Conservation (phyloP, 2,329 filamentous ascomycete genomes). For the Aspergillus udagawae region DNA sequence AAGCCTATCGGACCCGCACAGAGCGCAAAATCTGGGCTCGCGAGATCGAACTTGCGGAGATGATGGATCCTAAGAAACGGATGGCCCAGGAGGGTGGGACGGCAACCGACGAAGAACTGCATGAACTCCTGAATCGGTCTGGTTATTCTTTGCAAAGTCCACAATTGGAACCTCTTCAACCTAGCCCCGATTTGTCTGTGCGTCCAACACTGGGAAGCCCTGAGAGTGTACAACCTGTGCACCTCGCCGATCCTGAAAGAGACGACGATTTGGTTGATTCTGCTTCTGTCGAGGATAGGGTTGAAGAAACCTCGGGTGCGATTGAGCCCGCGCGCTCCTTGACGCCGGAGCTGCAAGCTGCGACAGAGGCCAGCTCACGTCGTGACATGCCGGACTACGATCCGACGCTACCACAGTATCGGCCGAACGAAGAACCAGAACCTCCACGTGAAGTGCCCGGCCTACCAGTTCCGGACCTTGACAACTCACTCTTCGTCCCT, state of each 20-base stretch:
- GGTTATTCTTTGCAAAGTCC: constrained; percentile 36
- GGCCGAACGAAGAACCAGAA: constrained; percentile 34
- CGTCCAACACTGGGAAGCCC: constrained; percentile 11
- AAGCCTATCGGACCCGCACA: constrained; percentile 59
- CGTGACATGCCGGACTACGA: constrained; percentile 24
- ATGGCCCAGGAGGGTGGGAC: constrained; percentile 7
- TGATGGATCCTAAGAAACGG: constrained; percentile 26
- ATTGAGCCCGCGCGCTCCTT: background rate
- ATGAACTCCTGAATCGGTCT: constrained; percentile 40
- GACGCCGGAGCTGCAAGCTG: constrained; percentile 3
- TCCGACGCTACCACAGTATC: constrained; percentile 46
- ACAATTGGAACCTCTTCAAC: constrained; percentile 14
- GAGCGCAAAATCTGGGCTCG: constrained; percentile 54
- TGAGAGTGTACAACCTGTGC: constrained; percentile 18
- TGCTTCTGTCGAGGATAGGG: constrained; percentile 15
- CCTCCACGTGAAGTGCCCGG: background rate
- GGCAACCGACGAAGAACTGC: constrained; percentile 32
- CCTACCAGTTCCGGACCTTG: background rate
- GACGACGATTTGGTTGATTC: constrained; percentile 13
- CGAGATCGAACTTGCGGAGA: constrained; percentile 39
- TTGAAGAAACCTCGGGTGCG: constrained; percentile 8
- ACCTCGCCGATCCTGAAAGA: constrained; percentile 19
- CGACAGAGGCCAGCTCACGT: constrained; percentile 8
- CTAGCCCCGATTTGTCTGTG: constrained; percentile 22
- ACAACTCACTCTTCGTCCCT: background rate